Conservation (phyloP, 805 yeast genomes). For the Maudiozyma serrabonitensis region DNA sequence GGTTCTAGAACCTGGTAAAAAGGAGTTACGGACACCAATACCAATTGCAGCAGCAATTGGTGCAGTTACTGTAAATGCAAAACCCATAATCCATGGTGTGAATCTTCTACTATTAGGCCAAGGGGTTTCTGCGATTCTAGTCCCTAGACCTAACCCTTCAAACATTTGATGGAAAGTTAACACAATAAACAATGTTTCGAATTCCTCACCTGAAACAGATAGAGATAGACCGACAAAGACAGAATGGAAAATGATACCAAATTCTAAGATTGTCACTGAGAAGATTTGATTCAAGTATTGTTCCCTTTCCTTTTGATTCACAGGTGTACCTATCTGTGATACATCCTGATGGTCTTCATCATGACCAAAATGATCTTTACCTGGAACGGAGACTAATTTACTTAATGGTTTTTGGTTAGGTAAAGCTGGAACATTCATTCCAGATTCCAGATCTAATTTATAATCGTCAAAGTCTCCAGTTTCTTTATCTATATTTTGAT, state of each 20-base stretch:
- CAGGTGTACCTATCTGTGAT: slow-evolving; percentile 7
- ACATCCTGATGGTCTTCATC: slow-evolving; percentile 8
- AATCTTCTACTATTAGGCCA: slow-evolving; percentile 39
- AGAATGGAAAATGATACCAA: slow-evolving; percentile 77
- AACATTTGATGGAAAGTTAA: slow-evolving; percentile 67
- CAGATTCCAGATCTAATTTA: background rate
- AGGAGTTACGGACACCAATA: slow-evolving; percentile 57
- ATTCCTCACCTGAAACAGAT: slow-evolving; percentile 72
- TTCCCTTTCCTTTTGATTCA: slow-evolving; percentile 28
- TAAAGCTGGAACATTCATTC: background rate
- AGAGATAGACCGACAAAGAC: slow-evolving; percentile 70
- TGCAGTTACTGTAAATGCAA: slow-evolving; percentile 46
- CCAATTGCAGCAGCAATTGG: slow-evolving; percentile 77
- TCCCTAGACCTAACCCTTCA: slow-evolving; percentile 80
- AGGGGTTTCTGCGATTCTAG: slow-evolving; percentile 52
- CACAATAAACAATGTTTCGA: slow-evolving; percentile 61
- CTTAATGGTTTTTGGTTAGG: background rate
- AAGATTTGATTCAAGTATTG: slow-evolving; percentile 47
- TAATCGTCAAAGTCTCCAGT: background rate
- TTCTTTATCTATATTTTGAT: background rate
- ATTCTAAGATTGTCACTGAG: slow-evolving; percentile 53
- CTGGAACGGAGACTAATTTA: slow-evolving; percentile 6
- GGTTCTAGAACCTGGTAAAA: slow-evolving; percentile 47
- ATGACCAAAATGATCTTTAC: slow-evolving; percentile 9
- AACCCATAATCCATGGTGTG: slow-evolving; percentile 52